Conservation (phyloP, 2,329 filamentous ascomycete species). For the Zymoseptoria passerinii region DNA sequence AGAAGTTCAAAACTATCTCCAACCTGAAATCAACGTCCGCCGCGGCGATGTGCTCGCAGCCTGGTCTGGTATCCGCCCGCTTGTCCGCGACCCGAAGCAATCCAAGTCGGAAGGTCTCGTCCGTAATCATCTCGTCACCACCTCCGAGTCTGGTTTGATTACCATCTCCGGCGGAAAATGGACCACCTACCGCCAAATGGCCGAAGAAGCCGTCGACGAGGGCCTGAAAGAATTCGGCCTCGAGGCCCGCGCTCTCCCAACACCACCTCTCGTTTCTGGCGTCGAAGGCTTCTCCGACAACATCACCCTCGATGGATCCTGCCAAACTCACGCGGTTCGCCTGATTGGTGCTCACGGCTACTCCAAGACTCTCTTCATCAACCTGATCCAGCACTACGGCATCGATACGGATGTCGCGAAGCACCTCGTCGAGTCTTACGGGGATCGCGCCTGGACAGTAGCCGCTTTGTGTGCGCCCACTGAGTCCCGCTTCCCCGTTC, state of each 20-base stretch:
- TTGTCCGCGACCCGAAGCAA: constrained; percentile 79
- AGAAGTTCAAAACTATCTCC: constrained; percentile 73
- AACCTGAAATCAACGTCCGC: constrained; percentile 75
- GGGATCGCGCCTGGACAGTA: constrained; percentile 86
- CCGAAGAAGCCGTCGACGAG: constrained; percentile 78
- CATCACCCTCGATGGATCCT: constrained; percentile 61
- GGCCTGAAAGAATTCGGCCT: constrained; percentile 63
- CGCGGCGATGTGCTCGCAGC: constrained; percentile 81
- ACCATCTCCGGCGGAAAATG: constrained; percentile 86
- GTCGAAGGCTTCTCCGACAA: constrained; percentile 63
- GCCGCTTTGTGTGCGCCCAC: constrained; percentile 72
- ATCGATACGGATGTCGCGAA: constrained; percentile 87
- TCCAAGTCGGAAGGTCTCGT: constrained; percentile 81
- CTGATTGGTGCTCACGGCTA: constrained; percentile 79
- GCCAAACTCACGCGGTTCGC: constrained; percentile 75
- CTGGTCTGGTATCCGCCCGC: constrained; percentile 79
- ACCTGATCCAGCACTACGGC: constrained; percentile 86
- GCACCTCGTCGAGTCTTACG: constrained; percentile 79
- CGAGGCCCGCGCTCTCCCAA: constrained; percentile 46
- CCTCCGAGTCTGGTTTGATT: constrained; percentile 69
- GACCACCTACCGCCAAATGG: constrained; percentile 92
- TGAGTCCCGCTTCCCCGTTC: constrained; percentile 69
- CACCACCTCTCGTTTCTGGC: constrained; percentile 57
- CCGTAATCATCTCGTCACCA: constrained; percentile 74
- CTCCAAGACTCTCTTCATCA: constrained; percentile 88